These are phyloP conservation scores for Escallonia rubra DNA, from an alignment of 129 eudicot species.

Conservation along the genomic window DNA sequence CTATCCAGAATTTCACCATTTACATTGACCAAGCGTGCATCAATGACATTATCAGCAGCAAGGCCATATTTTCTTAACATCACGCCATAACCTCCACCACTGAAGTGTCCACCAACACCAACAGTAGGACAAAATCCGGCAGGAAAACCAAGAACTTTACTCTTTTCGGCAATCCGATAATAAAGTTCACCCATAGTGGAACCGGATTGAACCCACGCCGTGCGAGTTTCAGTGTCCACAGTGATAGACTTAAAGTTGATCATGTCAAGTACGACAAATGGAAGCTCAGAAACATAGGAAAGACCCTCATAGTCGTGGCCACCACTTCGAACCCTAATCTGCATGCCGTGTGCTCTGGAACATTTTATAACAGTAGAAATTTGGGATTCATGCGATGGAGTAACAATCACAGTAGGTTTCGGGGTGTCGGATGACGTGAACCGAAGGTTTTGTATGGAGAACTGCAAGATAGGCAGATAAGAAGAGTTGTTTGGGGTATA, in stretches of 20 bases:
- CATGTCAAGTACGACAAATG: slow-evolving; percentile 32
- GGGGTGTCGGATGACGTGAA: slow-evolving; percentile 38
- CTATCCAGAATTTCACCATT: slow-evolving; percentile 27
- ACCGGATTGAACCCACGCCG: slow-evolving; percentile 33
- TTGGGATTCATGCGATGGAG: slow-evolving; percentile 33
- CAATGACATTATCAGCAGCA: slow-evolving; percentile 32
- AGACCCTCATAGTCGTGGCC: slow-evolving; percentile 40
- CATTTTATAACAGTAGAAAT: slow-evolving; percentile 37
- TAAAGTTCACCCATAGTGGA: slow-evolving; percentile 36
- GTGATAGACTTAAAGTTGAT: slow-evolving; percentile 15
- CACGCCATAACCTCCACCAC: slow-evolving; percentile 38
- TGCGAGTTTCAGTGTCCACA: slow-evolving; percentile 11
- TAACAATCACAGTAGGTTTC: slow-evolving; percentile 39
- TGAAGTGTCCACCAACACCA: slow-evolving; percentile 35
- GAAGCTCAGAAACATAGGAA: slow-evolving; percentile 23
- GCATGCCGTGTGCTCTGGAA: slow-evolving; percentile 22
- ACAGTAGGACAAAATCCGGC: slow-evolving; percentile 39
- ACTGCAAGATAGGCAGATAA: slow-evolving; percentile 29
- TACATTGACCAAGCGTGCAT: slow-evolving; percentile 29
- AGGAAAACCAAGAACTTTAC: slow-evolving; percentile 33
- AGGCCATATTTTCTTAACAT: slow-evolving; percentile 34
- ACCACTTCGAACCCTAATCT: slow-evolving; percentile 36
- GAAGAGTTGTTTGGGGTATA: slow-evolving; percentile 31
- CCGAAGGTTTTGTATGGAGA: slow-evolving; percentile 41
- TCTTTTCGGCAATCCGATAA: slow-evolving; percentile 28